Conservation (phyloP, 352 stramenopile species). For the Phytophthora sojae region DNA sequence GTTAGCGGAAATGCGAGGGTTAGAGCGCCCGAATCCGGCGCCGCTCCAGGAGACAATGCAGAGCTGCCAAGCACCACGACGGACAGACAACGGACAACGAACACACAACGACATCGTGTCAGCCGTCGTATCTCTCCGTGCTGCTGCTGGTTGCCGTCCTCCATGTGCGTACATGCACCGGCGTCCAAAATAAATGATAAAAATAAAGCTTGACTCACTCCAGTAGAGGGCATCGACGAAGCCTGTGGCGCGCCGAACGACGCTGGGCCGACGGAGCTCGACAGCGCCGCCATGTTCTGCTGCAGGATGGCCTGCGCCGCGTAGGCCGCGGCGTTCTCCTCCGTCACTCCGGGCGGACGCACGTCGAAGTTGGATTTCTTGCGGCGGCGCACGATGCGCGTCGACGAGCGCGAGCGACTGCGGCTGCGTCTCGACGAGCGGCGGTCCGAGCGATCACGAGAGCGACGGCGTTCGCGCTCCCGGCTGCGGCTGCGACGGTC, state of each 20-base stretch:
- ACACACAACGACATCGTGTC: slow-evolving; percentile 55
- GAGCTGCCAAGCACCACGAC: slow-evolving; percentile 39
- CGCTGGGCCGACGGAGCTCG: slow-evolving; percentile 63
- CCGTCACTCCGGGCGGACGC: slow-evolving; percentile 77
- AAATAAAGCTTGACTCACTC: slow-evolving; percentile 30
- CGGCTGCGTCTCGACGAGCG: slow-evolving; percentile 50
- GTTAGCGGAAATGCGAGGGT: slow-evolving; percentile 38
- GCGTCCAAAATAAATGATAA: slow-evolving; percentile 4
- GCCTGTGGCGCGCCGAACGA: slow-evolving; percentile 63
- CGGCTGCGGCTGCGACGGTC: slow-evolving; percentile 51
- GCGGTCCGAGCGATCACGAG: slow-evolving; percentile 51
- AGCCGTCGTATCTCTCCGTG: slow-evolving; percentile 46
- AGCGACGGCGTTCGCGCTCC: slow-evolving; percentile 41
- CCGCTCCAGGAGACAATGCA: slow-evolving; percentile 22
- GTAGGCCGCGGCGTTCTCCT: slow-evolving; percentile 85
- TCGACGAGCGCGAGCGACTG: slow-evolving; percentile 54
- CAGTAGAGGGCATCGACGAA: slow-evolving; percentile 17
- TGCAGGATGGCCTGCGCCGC: slow-evolving; percentile 86
- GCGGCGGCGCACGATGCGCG: slow-evolving; percentile 56
- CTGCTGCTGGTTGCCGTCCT: slow-evolving; percentile 32
- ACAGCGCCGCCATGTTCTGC: slow-evolving; percentile 82
- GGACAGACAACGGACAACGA: slow-evolving; percentile 65
- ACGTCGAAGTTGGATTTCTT: slow-evolving; percentile 90
- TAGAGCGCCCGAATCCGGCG: slow-evolving; percentile 28
- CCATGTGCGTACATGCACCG: slow-evolving; percentile 8